Base-by-base conservation (phyloP, 148 eudicot species). In the Vaccinium vitisidaea region DNA sequence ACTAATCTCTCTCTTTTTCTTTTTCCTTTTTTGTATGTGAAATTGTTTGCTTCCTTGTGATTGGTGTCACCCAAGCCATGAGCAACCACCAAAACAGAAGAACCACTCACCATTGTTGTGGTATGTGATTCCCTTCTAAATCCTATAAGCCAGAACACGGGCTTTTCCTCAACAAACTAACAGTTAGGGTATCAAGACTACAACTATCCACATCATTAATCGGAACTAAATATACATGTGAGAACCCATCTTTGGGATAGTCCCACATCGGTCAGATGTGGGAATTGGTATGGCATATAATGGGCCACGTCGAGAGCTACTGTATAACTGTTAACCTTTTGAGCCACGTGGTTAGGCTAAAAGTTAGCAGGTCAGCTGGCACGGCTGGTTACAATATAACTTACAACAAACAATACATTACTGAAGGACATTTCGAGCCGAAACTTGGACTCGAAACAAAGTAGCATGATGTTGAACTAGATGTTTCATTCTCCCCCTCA, bases 11-110 rank as follows among this genome's bases (percentile, higher is more conserved):
- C 32, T 39, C 4, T 2, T 39, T 39, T 39, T 39, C 5, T 39
- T 39, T 39, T 39, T 39, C 3, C 2, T 39, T 39, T 39, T 2
- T 39, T 39, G 43, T 39, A 39, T 39, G 43, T 39, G 43, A 39
- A 39, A 39, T 39, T 39, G 43, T 39, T 39, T 39, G 43, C 43
- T 39, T 39, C n/a, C 70, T 63, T n/a, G 1, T 23, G 13, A 23
- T 63, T n/a, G 70, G 70, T 63, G 70, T 23, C 9, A 2, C 70
- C 70, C 70, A 63, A n/a, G 13, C 70, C 70, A 63, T n/a, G 70
- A 63, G 70, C 70, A 63, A 4, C 82, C 82, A 58, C 53, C 14
- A 55, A 79, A 79, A 4, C 61, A 79, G 81, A 79, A 54, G 36
- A 56, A 48, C 80, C 59, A 25, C 53, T 75, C 78, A 43, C 53